Base-by-base conservation (phyloP, 2,329 filamentous ascomycete species). In the Hymenoscyphus infarciens region DNA sequence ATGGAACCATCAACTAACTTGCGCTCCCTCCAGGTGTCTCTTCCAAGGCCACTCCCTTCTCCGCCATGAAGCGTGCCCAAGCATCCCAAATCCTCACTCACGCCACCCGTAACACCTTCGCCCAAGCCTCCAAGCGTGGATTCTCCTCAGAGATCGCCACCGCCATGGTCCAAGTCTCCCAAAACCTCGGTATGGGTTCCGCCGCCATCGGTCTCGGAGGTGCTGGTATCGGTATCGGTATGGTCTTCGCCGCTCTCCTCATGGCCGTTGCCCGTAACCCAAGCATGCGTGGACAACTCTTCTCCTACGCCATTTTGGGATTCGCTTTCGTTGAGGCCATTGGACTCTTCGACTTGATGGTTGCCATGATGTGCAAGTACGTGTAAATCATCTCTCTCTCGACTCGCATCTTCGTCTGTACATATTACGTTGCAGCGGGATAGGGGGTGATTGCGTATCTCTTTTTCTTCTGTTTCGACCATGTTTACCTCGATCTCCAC, bases 261-360 rank as follows among this genome's bases (percentile, higher is more conserved):
- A 88, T 90, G 81, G 87, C 87, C 83, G 91, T 95, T 79, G 90
- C 91, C 84, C 91, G 91, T 84, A 96, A 96, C 90, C 91, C 91
- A 77, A 90, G 89, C 77, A 90, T 96, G 83, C 89, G 91, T 83
- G 91, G 91, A 79, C 92, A 96, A 87, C 91, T 96, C 77, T 96
- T 95, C 90, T 91, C 90, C 74, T 94, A 95, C 83, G 91, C 91
- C 86, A 94, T 95, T 90, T 84, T 95, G 78, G 91, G 91, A 84
- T 95, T 95, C 84, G 91, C 91, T 78, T 95, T 95, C 88, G 91
- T 93, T 81, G 91, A 95, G 81, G 91, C 91, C 82, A 92, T 91
- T 75, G 89, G 89, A 89, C 87, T 91, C 77, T 91, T 91, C 88
- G 88, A 91, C 77, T 87, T 91, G 77, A 92, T 92, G 89, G 86